These are phyloP conservation scores for Stentor roeselii DNA, from an alignment of 73 alveolate genomes.

Conservation along the genomic window DNA sequence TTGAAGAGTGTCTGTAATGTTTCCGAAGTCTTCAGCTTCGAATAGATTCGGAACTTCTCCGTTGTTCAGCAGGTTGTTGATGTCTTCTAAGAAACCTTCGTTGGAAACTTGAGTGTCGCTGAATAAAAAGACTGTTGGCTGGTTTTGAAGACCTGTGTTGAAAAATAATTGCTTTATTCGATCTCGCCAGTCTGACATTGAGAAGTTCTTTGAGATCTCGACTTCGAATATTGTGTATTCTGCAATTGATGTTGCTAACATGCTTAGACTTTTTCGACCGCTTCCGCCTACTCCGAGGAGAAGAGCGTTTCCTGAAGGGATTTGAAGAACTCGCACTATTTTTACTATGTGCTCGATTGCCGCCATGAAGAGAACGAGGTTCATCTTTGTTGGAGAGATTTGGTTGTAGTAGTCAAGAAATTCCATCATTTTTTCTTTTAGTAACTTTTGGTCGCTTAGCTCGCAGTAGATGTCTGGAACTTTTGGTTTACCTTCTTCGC, in stretches of 20 bases:
- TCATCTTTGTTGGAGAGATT: slow-evolving; percentile 83
- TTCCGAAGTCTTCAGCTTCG: slow-evolving; percentile 77
- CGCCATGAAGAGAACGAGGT: slow-evolving; percentile 95
- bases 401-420: slow-evolving; percentile 1
- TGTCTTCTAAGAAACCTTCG: slow-evolving; percentile 97
- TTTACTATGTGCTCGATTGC: slow-evolving; percentile 98
- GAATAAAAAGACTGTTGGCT: slow-evolving; percentile 84
- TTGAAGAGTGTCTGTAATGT: slow-evolving; percentile 52
- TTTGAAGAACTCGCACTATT: slow-evolving; percentile 92
- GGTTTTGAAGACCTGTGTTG: slow-evolving; percentile 81
- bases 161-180: slow-evolving; percentile 80
- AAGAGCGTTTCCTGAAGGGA: slow-evolving; percentile 97
- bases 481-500: slow-evolving; percentile 14
- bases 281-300: slow-evolving; percentile 99
- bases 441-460: slow-evolving; percentile 17
- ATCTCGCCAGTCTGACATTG: slow-evolving; percentile 86
- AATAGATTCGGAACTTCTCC: slow-evolving; percentile 98
- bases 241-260: slow-evolving; percentile 95
- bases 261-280: slow-evolving; percentile 98
- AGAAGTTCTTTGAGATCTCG: slow-evolving; percentile 77
- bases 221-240: slow-evolving; percentile 66
- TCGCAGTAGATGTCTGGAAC: slow-evolving; percentile 16
- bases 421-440: slow-evolving; percentile 27
- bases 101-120: slow-evolving; percentile 95
- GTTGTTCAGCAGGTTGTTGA: slow-evolving; percentile 93